These are phyloP conservation scores for Podila verticillata DNA, from an alignment of 192 early-diverging fungal species.

Conservation along the genomic window DNA sequence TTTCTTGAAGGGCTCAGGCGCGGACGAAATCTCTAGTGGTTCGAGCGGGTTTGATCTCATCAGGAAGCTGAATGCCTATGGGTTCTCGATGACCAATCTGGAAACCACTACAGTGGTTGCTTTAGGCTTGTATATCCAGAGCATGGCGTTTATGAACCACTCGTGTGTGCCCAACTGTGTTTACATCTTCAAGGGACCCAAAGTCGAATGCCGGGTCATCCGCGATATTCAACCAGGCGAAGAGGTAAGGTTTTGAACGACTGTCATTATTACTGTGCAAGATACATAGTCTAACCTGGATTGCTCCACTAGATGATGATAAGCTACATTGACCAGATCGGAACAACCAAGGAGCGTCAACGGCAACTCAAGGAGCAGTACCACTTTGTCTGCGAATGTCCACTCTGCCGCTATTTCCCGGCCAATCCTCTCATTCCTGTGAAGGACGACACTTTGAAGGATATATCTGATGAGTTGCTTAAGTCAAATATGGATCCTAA, in stretches of 20 bases:
- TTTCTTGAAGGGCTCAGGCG: conserved; percentile 11
- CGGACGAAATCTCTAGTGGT: neutral
- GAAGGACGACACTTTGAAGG: conserved; percentile 4
- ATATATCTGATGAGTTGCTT: neutral
- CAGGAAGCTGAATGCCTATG: conserved; percentile 28
- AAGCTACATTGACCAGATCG: conserved; percentile 49
- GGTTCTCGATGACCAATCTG: conserved; percentile 33
- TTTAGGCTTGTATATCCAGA: conserved; percentile 34
- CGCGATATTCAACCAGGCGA: conserved; percentile 41
- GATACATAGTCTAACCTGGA: neutral
- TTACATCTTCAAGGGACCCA: conserved; percentile 36
- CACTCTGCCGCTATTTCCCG: conserved; percentile 31
- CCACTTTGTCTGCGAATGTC: conserved; percentile 35
- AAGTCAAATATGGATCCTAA: conserved; percentile 24
- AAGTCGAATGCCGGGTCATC: conserved; percentile 39
- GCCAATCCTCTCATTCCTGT: conserved; percentile 21
- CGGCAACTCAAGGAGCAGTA: conserved; percentile 36
- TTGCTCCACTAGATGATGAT: conserved; percentile 24
- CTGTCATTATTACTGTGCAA: neutral
- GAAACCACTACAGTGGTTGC: conserved; percentile 30
- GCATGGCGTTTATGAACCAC: conserved; percentile 45
- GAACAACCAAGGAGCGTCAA: conserved; percentile 27
- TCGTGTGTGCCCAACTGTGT: conserved; percentile 47
- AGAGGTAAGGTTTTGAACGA: conserved; percentile 9
- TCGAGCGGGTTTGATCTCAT: conserved; percentile 21